These are phyloP conservation scores for Dicorynia guianensis DNA, from an alignment of 306 rosid genomes.

Conservation along the genomic window DNA sequence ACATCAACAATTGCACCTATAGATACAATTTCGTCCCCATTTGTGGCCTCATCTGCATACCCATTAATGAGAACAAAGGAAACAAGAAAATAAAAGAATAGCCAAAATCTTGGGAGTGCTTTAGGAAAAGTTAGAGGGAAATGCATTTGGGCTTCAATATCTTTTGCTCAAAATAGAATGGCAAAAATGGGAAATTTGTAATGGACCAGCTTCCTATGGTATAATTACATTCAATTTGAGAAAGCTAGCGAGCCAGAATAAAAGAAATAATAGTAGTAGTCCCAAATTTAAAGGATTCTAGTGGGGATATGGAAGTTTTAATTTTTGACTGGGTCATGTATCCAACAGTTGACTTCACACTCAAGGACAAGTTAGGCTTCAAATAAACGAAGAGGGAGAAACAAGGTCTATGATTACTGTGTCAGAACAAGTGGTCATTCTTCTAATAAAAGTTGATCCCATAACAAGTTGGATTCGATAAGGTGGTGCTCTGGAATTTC, in stretches of 20 bases:
- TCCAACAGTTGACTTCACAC: slow-evolving; percentile 23
- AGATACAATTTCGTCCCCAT: slow-evolving; percentile 34
- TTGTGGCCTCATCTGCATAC: slow-evolving; percentile 28
- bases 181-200: neutral
- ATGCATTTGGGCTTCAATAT: slow-evolving; percentile 42
- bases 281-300: slow-evolving; percentile 15
- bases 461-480: neutral
- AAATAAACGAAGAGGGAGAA: neutral
- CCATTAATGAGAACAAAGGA: slow-evolving; percentile 26
- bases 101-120: slow-evolving; percentile 21
- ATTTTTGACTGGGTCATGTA: slow-evolving; percentile 36
- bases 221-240: neutral
- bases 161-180: slow-evolving; percentile 3
- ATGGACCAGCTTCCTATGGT: neutral
- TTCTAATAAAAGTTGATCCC: neutral
- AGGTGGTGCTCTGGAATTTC: neutral
- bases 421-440: neutral
- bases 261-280: slow-evolving; percentile 6
- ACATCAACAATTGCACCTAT: slow-evolving; percentile 53
- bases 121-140: slow-evolving; percentile 2
- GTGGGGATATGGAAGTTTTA: neutral
- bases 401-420: neutral
- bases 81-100: slow-evolving; percentile 34
- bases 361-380: neutral
- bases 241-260: neutral